A percentile compares a stretch with the other conserved stretches of the same genome.
phyloP scores from a whole-genome alignment of 495 filamentous ascomycete species.

The Penicillium herquei region DNA sequence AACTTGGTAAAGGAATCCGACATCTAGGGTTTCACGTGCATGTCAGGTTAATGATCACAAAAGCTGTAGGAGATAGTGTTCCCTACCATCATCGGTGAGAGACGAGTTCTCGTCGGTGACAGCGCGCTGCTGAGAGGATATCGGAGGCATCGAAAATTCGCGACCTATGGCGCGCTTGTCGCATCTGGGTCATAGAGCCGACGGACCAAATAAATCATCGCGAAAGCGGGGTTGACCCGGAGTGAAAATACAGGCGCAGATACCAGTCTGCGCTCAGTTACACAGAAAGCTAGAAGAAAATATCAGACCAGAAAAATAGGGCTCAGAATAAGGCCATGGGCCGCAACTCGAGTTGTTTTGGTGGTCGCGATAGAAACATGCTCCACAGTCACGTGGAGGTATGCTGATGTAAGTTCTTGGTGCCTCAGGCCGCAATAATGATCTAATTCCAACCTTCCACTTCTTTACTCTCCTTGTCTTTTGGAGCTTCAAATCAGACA shows the following conservation, averaged over 20 bases:
- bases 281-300: constrained; percentile 8
- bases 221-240: constrained; percentile 21
- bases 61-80: neutral
- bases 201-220: constrained; percentile 45
- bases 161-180: constrained; percentile 53
- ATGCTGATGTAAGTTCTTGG: constrained; percentile 20
- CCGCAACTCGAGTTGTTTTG: constrained; percentile 26
- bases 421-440: constrained; percentile 1
- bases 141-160: constrained; percentile 60
- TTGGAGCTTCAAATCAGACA: neutral
- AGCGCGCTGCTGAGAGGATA: constrained; percentile 49
- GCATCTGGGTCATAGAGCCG: constrained; percentile 52
- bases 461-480: neutral
- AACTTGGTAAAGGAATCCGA: constrained; percentile 74
- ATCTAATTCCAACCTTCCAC: neutral
- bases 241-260: constrained; percentile 13
- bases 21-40: constrained; percentile 52
- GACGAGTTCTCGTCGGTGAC: constrained; percentile 47
- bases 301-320: neutral
- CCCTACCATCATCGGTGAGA: constrained; percentile 64
- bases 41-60: constrained; percentile 9
- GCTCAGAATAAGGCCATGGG: neutral
- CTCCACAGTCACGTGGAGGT: constrained; percentile 18
- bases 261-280: constrained; percentile 14
- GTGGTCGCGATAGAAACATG: constrained; percentile 33